Base-by-base conservation (phyloP, 1,284 basidiomycete species). In the Amylostereum areolatum region DNA sequence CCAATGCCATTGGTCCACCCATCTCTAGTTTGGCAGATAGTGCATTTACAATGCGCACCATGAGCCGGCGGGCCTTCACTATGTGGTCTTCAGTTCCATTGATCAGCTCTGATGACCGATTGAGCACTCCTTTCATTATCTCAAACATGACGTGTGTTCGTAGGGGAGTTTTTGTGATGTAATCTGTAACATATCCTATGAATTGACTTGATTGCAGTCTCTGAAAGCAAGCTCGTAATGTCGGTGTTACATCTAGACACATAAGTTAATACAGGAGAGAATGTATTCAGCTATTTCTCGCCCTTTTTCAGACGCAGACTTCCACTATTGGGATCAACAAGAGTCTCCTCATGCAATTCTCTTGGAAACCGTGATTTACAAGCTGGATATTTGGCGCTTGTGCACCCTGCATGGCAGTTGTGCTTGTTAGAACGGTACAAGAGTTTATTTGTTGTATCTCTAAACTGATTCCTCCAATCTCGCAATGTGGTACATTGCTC, bases 171-270 rank as follows among this genome's bases (percentile, higher is more conserved):
- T 73, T 73, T 0, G 68, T 70, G 24, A 73, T 62, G 57, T 72
- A 73, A 49, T 73, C 67, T 5, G 68, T 62, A 2, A 71, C 59
- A 62, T 71, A 73, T 9, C 57, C 54, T 5, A 72, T 51, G 2
- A 70, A 70, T 61, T 25, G 66, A 60, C 49, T 68, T 69, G 4
- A 71, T 59, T 3, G 64, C 62, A n/a, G 66, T 69, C 2, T 68
- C 66, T 31, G 67, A 69, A 5, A 60, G 40, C 7, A 70, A 44
- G 51, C 59, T 60, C 1, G 66, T 68, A 3, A 67, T 62, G 61
- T 71, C 66, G 5, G 66, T 63, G 50, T 71, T 71, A 45, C 65
- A 66, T 10, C 61, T 46, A 8, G 68, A 42, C 0, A 70, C 28
- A 57, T 67, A 72, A 24, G 64, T 64, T 2, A 70, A 2, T 8